Percentiles rank a stretch among this genome's conserved stretches.
phyloP scores from a whole-genome alignment of 202 grass and related monocot species.

The Dendrocalamus latiflorus region DNA sequence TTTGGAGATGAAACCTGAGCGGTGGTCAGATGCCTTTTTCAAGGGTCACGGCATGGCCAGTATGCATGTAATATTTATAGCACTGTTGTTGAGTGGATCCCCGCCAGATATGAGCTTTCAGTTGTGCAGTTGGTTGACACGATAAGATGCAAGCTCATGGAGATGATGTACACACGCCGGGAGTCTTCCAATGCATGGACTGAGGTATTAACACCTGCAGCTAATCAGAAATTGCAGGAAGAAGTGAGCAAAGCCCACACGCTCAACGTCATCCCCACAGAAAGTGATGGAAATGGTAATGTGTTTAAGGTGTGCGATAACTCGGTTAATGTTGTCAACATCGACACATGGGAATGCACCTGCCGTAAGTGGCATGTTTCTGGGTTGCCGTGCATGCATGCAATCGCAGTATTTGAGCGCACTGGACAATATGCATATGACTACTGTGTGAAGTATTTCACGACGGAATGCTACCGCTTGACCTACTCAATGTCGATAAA shows the following conservation, averaged over 20 bases:
- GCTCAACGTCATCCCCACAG: conserved; percentile 50
- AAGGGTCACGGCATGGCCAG: conserved; percentile 62
- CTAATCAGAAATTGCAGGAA: conserved; percentile 82
- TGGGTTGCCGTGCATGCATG: conserved; percentile 92
- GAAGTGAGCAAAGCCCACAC: conserved; percentile 60
- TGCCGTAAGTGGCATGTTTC: conserved; percentile 73
- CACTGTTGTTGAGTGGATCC: conserved; percentile 66
- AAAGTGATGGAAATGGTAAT: conserved; percentile 35
- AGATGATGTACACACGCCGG: conserved; percentile 83
- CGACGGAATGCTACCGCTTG: conserved; percentile 52
- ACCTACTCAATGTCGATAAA: conserved; percentile 86
- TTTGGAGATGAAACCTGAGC: conserved; percentile 76
- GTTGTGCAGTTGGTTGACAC: conserved; percentile 91
- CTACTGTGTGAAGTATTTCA: conserved; percentile 85
- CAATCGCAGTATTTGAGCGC: conserved; percentile 67
- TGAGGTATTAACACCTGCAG: conserved; percentile 62
- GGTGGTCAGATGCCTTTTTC: conserved; percentile 91
- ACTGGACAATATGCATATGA: conserved; percentile 55
- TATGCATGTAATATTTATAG: conserved; percentile 65
- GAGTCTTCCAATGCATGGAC: conserved; percentile 75
- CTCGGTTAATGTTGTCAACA: conserved; percentile 71
- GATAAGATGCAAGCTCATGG: conserved; percentile 93
- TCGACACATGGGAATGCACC: conserved; percentile 63
- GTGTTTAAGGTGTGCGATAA: conserved; percentile 84
- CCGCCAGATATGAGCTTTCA: conserved; percentile 68